Percentiles rank a stretch among this genome's conserved stretches.
Conservation (phyloP, 2,329 filamentous ascomycete genomes). For the Fusarium papillatum region DNA sequence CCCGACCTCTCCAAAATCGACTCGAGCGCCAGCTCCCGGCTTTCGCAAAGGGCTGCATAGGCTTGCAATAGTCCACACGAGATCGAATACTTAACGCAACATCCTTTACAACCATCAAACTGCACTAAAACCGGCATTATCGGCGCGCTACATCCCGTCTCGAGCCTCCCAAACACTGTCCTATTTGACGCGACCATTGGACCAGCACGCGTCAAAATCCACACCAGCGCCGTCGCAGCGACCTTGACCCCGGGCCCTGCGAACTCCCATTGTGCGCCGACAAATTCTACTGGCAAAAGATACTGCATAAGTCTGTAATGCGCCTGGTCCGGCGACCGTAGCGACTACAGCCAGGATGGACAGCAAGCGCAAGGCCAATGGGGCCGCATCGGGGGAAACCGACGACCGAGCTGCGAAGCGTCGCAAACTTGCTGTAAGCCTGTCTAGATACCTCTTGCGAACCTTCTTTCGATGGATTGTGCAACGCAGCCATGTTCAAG, state of each 20-base stretch:
- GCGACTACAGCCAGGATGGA: conserved; percentile 59
- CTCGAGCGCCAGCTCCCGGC: conserved; percentile 21
- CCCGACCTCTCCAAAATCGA: conserved; percentile 38
- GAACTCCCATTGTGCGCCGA: conserved; percentile 46
- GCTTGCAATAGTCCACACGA: conserved; percentile 24
- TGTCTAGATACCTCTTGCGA: conserved; percentile 37
- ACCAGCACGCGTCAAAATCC: conserved; percentile 47
- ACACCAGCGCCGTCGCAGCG: conserved; percentile 39
- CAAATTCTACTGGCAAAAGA: conserved; percentile 16
- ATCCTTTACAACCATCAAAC: not conserved
- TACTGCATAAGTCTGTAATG: conserved; percentile 42
- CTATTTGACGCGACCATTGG: conserved; percentile 45
- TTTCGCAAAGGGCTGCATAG: conserved; percentile 31
- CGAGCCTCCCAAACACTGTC: conserved; percentile 8
- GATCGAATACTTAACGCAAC: not conserved
- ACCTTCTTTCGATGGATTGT: conserved; percentile 2
- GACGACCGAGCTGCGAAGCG: conserved; percentile 69
- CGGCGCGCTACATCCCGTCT: conserved; percentile 10
- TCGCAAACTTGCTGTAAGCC: conserved; percentile 65
- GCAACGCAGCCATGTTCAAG: conserved; percentile 1
- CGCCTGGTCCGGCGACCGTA: conserved; percentile 41
- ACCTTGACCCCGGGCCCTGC: conserved; percentile 29
- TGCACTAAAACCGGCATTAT: not conserved
- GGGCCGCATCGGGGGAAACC: conserved; percentile 57
- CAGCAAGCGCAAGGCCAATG: conserved; percentile 69